These are phyloP conservation scores for Hypsizygus marmoreus DNA, from an alignment of 768 basidiomycete species.

Conservation along the genomic window DNA sequence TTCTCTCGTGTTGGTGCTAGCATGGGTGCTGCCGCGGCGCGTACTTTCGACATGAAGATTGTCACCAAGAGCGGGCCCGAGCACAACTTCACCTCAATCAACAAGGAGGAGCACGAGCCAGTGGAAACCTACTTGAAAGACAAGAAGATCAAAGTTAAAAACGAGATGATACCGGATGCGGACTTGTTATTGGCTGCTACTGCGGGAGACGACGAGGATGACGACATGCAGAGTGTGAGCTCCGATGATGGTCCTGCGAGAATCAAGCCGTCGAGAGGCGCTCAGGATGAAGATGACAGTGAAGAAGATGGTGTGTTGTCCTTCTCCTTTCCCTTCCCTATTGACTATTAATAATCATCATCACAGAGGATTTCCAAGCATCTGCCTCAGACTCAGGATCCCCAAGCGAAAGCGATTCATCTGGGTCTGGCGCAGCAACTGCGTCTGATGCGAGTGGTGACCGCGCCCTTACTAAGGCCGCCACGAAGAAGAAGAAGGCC, in stretches of 20 bases:
- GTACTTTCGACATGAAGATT: slow-evolving; percentile 93
- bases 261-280: slow-evolving; percentile 47
- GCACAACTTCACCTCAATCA: slow-evolving; percentile 88
- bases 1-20: slow-evolving; percentile 93
- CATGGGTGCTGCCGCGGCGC: slow-evolving; percentile 78
- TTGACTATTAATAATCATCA: not conserved
- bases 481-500: slow-evolving; percentile 43
- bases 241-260: slow-evolving; percentile 67
- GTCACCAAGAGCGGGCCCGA: slow-evolving; percentile 84
- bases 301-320: slow-evolving; percentile 61
- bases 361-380: slow-evolving; percentile 85
- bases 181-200: slow-evolving; percentile 70
- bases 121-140: slow-evolving; percentile 84
- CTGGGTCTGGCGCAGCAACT: slow-evolving; percentile 70
- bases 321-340: not conserved
- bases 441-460: slow-evolving; percentile 88
- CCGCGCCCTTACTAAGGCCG: slow-evolving; percentile 53
- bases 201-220: slow-evolving; percentile 69
- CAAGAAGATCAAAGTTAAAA: slow-evolving; percentile 93
- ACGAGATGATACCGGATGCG: slow-evolving; percentile 90
- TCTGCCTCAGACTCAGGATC: slow-evolving; percentile 88
- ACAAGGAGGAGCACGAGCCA: slow-evolving; percentile 91
- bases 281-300: slow-evolving; percentile 75
- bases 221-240: slow-evolving; percentile 83
- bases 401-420: slow-evolving; percentile 72